phyloP scores from a whole-genome alignment of 2,329 filamentous ascomycete genomes.

The Lecanicillium sp. region DNA sequence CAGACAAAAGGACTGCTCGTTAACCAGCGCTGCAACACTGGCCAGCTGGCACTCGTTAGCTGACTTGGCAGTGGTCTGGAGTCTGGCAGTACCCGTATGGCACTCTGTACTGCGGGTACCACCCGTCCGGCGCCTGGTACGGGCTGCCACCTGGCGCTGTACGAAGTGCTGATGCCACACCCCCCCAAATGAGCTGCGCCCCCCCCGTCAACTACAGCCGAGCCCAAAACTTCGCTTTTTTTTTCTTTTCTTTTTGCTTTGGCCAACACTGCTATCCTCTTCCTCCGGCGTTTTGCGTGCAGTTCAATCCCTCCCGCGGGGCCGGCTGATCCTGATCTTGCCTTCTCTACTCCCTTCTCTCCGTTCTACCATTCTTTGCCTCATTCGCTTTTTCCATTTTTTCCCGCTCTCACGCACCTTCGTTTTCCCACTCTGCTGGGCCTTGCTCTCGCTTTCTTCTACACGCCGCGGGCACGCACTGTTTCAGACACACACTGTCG shows the following conservation, averaged over 20 bases:
- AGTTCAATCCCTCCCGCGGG: slow-evolving; percentile 8
- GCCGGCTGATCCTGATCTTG: too few relatives aligned
- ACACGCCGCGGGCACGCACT: slow-evolving; percentile 2
- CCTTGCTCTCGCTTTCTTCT: slow-evolving; percentile 1
- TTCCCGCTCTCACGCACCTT: slow-evolving; percentile 1
- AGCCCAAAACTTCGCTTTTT: slow-evolving; percentile 7
- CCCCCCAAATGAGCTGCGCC: too few relatives aligned
- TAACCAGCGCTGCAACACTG: too few relatives aligned
- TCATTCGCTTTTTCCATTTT: not conserved
- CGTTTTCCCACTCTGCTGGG: slow-evolving; percentile 3
- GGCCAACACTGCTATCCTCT: not conserved
- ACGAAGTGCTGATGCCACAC: too few relatives aligned
- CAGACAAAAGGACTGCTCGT: too few relatives aligned
- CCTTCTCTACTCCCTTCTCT: slow-evolving; percentile 8
- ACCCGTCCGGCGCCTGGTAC: too few relatives aligned
- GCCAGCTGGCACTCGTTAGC: too few relatives aligned
- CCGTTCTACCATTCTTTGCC: slow-evolving; percentile 7
- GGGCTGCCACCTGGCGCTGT: too few relatives aligned
- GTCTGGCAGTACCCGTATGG: too few relatives aligned
- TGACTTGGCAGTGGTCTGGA: too few relatives aligned
- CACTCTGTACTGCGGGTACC: too few relatives aligned
- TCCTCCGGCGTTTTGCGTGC: not conserved
- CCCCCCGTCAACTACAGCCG: not conserved
- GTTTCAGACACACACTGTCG: slow-evolving; percentile 10
- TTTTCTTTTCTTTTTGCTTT: slow-evolving; percentile 8